A percentile compares a stretch with the other conserved stretches of the same genome.
These are phyloP conservation scores for Marchantia paleacea DNA, from an alignment of 225 moss, liverwort and hornwort species.

Conservation along the genomic window DNA sequence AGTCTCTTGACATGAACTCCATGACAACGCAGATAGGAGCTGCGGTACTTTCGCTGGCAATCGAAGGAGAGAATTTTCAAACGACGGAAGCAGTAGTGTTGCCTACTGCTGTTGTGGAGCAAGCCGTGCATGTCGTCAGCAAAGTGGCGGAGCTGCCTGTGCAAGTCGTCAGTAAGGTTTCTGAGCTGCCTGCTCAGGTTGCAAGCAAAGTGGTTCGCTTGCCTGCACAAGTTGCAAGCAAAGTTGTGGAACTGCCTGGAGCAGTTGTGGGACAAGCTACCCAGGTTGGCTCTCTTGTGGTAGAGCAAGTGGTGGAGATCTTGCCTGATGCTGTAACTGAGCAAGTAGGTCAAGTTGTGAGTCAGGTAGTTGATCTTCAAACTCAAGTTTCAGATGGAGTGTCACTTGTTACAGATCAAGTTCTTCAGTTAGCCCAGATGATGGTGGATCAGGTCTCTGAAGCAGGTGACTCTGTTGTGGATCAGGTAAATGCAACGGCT, in stretches of 20 bases:
- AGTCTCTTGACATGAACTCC: background rate
- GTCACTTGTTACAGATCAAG: constrained; percentile 48
- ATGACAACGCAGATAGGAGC: background rate
- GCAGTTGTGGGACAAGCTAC: constrained; percentile 48
- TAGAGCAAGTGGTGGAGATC: constrained; percentile 59
- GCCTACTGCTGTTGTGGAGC: constrained; percentile 30
- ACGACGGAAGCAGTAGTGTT: background rate
- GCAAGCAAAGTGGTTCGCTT: constrained; percentile 35
- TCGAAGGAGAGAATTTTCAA: background rate
- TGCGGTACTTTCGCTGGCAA: background rate
- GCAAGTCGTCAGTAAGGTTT: constrained; percentile 26
- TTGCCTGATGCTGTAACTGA: constrained; percentile 48
- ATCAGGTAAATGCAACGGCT: constrained; percentile 47
- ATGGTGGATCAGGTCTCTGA: constrained; percentile 51
- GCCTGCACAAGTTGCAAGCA: constrained; percentile 34
- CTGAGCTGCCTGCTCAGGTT: constrained; percentile 17
- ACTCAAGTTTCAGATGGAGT: constrained; percentile 43
- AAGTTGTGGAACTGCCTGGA: constrained; percentile 44
- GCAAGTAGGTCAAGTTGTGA: constrained; percentile 58
- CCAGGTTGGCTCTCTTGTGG: constrained; percentile 39
- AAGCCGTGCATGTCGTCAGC: constrained; percentile 34
- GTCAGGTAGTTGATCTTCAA: constrained; percentile 53
- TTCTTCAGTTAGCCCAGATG: constrained; percentile 42
- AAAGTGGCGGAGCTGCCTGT: constrained; percentile 41
- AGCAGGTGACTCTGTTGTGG: constrained; percentile 53